These are phyloP conservation scores for Onygena corvina DNA, from an alignment of 2,329 filamentous ascomycete species.

Conservation along the genomic window DNA sequence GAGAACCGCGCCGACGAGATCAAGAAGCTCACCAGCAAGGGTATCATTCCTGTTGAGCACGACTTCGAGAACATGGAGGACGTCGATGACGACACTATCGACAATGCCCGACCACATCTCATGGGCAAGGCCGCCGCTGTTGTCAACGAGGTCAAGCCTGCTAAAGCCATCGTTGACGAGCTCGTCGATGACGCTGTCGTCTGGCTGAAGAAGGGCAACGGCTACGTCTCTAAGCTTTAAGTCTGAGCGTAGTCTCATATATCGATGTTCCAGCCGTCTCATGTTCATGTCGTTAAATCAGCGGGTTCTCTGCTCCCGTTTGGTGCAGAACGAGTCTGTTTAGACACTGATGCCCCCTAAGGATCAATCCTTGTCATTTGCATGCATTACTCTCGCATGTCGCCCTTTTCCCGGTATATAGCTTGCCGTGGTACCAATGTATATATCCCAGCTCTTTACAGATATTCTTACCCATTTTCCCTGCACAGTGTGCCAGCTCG, in stretches of 20 bases:
- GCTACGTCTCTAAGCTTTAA: constrained; percentile 59
- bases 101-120: constrained; percentile 78
- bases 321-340: neutral
- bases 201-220: constrained; percentile 56
- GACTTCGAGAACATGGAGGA: constrained; percentile 74
- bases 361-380: neutral
- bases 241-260: neutral
- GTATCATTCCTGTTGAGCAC: constrained; percentile 82
- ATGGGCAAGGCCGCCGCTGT: constrained; percentile 97
- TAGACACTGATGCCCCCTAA: neutral
- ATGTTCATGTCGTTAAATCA: neutral
- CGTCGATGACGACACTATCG: constrained; percentile 73
- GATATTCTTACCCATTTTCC: neutral
- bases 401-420: neutral
- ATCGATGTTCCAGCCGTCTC: neutral
- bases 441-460: neutral
- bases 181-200: constrained; percentile 71
- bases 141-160: constrained; percentile 80
- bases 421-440: neutral
- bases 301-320: neutral
- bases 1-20: constrained; percentile 81
- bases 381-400: no score
- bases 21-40: constrained; percentile 79
- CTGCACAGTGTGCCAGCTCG: no score
- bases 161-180: constrained; percentile 88